Evolutionary conservation across 805 yeast species (phyloP).

Genomic region (Candida incommunis): DNA sequence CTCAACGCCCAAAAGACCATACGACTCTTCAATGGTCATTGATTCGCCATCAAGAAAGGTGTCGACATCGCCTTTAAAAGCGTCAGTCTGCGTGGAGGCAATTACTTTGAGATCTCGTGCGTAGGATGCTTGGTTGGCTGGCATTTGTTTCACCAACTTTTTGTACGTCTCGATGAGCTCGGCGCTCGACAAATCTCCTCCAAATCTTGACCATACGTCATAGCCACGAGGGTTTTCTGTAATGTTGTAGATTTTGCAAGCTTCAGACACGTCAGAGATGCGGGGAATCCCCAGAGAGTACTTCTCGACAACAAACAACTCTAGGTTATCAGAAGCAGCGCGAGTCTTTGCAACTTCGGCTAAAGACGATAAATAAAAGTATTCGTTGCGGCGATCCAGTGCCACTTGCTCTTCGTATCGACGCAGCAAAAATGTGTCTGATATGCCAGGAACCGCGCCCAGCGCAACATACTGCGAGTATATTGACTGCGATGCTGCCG

Average conservation of each 20-base stretch:
- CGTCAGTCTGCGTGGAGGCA: neutral
- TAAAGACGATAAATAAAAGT: neutral
- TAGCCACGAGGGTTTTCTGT: slow-evolving; percentile 4
- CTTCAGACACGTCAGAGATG: slow-evolving; percentile 29
- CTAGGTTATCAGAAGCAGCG: slow-evolving; percentile 24
- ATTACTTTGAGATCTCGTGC: neutral
- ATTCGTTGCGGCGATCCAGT: neutral
- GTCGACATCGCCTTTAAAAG: slow-evolving; percentile 3
- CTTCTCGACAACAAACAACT: slow-evolving; percentile 30
- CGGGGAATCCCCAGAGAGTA: slow-evolving; percentile 41
- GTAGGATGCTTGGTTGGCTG: neutral
- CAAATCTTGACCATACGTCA: neutral
- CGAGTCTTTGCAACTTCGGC: neutral
- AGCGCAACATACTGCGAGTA: neutral
- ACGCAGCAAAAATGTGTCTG: neutral
- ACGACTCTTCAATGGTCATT: slow-evolving; percentile 34
- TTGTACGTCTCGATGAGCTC: neutral
- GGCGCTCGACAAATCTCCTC: neutral
- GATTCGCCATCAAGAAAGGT: slow-evolving; percentile 28
- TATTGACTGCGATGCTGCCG: neutral
- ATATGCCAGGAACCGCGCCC: neutral
- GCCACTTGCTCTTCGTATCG: neutral
- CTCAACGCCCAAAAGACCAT: slow-evolving; percentile 34
- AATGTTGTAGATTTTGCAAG: slow-evolving; percentile 17
- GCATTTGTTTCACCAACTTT: neutral